Evolutionary conservation across 2,329 filamentous ascomycete species (phyloP).

Genomic region (Didymella arachidicola): DNA sequence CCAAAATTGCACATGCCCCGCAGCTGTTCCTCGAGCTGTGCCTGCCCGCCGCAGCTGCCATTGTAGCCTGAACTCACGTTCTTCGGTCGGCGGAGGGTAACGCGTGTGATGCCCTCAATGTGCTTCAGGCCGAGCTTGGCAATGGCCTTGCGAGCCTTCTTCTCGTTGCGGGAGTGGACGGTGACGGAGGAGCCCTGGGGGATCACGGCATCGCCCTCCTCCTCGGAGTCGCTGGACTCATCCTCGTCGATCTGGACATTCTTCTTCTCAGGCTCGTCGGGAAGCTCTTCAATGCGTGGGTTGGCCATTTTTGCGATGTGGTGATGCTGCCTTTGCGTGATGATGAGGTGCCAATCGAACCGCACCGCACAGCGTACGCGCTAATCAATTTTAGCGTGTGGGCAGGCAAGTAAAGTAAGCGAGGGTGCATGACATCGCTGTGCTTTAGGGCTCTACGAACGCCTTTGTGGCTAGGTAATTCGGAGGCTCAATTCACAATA

Average conservation of each 20-base stretch:
- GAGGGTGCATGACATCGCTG: constrained; percentile 26
- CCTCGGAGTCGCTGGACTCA: constrained; percentile 75
- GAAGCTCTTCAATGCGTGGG: constrained; percentile 96
- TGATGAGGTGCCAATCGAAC: neutral
- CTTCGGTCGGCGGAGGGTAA: constrained; percentile 97
- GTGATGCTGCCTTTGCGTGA: constrained; percentile 30
- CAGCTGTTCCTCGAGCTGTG: constrained; percentile 14
- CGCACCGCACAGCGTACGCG: too few species aligned
- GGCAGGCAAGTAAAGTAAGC: constrained; percentile 36
- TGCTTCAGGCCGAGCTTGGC: constrained; percentile 97
- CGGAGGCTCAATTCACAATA: neutral
- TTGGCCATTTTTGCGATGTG: constrained; percentile 80
- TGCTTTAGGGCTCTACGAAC: neutral
- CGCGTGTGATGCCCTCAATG: constrained; percentile 95
- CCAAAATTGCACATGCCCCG: constrained; percentile 22
- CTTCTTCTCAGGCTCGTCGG: constrained; percentile 84
- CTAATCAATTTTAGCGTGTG: constrained; percentile 25
- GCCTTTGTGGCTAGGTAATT: neutral
- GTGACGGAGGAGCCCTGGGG: constrained; percentile 88
- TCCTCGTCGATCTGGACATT: constrained; percentile 77
- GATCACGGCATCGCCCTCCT: constrained; percentile 69
- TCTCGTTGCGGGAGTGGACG: constrained; percentile 99
- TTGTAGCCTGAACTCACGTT: constrained; percentile 73
- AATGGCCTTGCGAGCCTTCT: constrained; percentile 99
- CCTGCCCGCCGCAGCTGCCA: constrained; percentile 22